phyloP scores from a whole-genome alignment of 352 stramenopile genomes.

The Pythium rishiriense region DNA sequence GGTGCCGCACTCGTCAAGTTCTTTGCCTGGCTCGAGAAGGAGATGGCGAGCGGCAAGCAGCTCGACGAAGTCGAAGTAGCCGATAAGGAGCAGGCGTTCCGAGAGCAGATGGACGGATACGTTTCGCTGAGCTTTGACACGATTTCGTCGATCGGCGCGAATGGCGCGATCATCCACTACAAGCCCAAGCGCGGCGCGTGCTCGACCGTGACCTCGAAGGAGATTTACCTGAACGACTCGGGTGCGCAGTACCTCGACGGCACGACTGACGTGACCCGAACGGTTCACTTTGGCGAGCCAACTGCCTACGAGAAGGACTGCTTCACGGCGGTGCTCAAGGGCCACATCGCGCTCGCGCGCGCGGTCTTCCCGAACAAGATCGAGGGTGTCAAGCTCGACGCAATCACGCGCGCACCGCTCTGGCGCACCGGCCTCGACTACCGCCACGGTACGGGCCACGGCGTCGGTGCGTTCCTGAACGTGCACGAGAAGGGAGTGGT shows the following conservation, averaged over 20 bases:
- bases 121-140: conserved; percentile 97
- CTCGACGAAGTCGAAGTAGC: conserved; percentile 88
- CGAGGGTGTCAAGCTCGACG: conserved; percentile 95
- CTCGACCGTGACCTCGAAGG: conserved; percentile 87
- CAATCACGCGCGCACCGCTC: conserved; percentile 93
- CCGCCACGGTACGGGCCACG: conserved; percentile 96
- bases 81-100: conserved; percentile 88
- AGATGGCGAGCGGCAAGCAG: conserved; percentile 57
- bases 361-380: conserved; percentile 89
- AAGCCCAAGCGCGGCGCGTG: conserved; percentile 80
- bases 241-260: conserved; percentile 98
- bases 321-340: conserved; percentile 98
- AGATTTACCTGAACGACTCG: conserved; percentile 98
- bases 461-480: conserved; percentile 96
- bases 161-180: conserved; percentile 98
- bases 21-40: conserved; percentile 91
- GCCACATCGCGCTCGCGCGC: conserved; percentile 94
- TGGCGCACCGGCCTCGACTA: conserved; percentile 97
- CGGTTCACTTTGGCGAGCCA: conserved; percentile 95
- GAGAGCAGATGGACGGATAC: conserved; percentile 86
- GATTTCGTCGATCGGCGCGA: conserved; percentile 95
- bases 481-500: conserved; percentile 95
- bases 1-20: conserved; percentile 94
- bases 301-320: conserved; percentile 92
- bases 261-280: conserved; percentile 99